Evolutionary conservation across 257 asterid genomes (phyloP), one percentile per base, ranked within the genome.

Genomic region (Verbena officinalis): DNA sequence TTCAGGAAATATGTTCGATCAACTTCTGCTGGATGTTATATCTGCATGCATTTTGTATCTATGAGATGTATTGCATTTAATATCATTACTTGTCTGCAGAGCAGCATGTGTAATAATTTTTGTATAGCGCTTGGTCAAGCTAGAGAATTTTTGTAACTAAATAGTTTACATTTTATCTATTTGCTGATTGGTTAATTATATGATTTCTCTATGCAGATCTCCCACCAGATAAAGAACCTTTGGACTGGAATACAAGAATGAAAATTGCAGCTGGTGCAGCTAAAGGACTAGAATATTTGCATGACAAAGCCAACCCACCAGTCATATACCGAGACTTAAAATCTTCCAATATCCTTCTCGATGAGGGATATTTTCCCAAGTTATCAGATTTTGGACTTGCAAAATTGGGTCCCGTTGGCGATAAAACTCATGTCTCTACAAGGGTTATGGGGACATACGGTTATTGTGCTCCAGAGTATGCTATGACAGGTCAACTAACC

Each of bases 361-460:
- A 84, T 55, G 88, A 81, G 52, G 95, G 83, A 15, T 91, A 49
- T 71, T 86, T 83, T 44, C 96, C 98, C 0, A 91, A 91, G 73
- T 73, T 91, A 60, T 91, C 98, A 0, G 98, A 91, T 78, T 91
- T 91, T 43, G 98, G 98, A 38, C 98, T 91, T 52, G 98, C 96
- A 16, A 91, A 88, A 70, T 75, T 91, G 49, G 98, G 96, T 2
- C 98, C 98, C 0, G 91, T 91, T 21, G 98, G 98, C 7, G 98
- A 91, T 73, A 84, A 88, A 76, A 91, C 96, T 63, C 95, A 91
- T 30, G 98, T 91, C 50, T 81, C 98, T 4, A 91, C 98, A 10
- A 78, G 98, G 79, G 96, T 91, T 72, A 91, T 91, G 98, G 98
- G 98, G 64, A 91, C 96, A 2, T 86, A 91, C 16, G 98, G 98